Conservation (phyloP, 352 stramenopile genomes). For the Phytophthora crassamura region DNA sequence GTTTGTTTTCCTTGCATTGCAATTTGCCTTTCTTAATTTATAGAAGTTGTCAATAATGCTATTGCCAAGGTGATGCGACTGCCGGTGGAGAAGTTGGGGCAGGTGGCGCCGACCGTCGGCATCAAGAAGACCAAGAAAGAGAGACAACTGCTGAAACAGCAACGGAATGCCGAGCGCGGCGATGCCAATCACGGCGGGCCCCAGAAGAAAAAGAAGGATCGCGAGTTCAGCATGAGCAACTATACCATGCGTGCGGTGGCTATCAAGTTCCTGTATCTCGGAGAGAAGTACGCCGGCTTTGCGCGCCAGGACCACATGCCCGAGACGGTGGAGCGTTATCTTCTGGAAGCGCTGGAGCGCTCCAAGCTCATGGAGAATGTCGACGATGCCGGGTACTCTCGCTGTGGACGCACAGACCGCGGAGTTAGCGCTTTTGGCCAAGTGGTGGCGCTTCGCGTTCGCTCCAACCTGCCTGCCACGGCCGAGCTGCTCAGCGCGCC, state of each 20-base stretch:
- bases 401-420: conserved; percentile 97
- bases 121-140: conserved; percentile 36
- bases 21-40: conserved; percentile 9
- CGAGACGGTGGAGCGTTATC: conserved; percentile 93
- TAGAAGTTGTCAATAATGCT: conserved; percentile 76
- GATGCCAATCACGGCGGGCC: conserved; percentile 1
- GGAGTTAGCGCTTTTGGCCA: conserved; percentile 93
- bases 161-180: conserved; percentile 24
- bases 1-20: conserved; percentile 4
- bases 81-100: conserved; percentile 13
- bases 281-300: conserved; percentile 91
- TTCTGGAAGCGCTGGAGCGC: conserved; percentile 95
- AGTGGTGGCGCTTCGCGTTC: conserved; percentile 73
- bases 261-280: conserved; percentile 89
- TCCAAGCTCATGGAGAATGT: conserved; percentile 92
- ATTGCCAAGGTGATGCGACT: conserved; percentile 68
- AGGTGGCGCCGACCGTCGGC: conserved; percentile 2
- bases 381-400: conserved; percentile 90
- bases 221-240: conserved; percentile 80
- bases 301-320: conserved; percentile 89
- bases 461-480: conserved; percentile 76
- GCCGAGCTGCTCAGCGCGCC: conserved; percentile 65
- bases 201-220: conserved; percentile 65
- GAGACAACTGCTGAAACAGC: conserved; percentile 30
- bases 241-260: conserved; percentile 76